Percentiles rank a stretch among this genome's conserved stretches.
phyloP scores from a whole-genome alignment of 2,329 filamentous ascomycete species.

The Chrysoporthe cubensis region DNA sequence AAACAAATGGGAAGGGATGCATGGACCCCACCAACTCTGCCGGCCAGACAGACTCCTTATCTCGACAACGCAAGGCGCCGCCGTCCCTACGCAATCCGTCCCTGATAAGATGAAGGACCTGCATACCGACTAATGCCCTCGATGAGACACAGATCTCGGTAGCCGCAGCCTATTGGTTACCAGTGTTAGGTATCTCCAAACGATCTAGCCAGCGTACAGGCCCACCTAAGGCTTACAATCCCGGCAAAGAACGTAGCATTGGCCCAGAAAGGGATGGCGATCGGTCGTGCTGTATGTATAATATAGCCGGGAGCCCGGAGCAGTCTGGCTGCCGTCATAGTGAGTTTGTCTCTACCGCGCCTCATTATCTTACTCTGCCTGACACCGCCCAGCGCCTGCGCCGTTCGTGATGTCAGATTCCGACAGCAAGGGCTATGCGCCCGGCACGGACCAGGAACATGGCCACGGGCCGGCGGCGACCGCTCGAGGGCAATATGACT shows the following conservation, averaged over 20 bases:
- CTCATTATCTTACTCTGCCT: not conserved
- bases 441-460: conserved; percentile 13
- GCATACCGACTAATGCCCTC: no score
- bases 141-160: not conserved
- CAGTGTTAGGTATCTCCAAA: not conserved
- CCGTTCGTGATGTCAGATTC: conserved; percentile 4
- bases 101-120: no score
- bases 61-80: no score
- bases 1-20: no score
- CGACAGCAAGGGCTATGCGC: conserved; percentile 9
- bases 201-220: not conserved
- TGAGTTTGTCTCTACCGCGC: not conserved
- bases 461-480: not conserved
- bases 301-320: not conserved
- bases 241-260: not conserved
- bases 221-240: not conserved
- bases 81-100: no score
- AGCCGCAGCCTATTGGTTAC: not conserved
- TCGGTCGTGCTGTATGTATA: not conserved
- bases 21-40: no score
- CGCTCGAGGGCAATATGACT: not conserved
- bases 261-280: not conserved
- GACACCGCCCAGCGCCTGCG: not conserved
- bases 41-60: no score
- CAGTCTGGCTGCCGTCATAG: not conserved